Conservation (phyloP, 2,329 filamentous ascomycete species). For the Biscogniauxia mediterranea region DNA sequence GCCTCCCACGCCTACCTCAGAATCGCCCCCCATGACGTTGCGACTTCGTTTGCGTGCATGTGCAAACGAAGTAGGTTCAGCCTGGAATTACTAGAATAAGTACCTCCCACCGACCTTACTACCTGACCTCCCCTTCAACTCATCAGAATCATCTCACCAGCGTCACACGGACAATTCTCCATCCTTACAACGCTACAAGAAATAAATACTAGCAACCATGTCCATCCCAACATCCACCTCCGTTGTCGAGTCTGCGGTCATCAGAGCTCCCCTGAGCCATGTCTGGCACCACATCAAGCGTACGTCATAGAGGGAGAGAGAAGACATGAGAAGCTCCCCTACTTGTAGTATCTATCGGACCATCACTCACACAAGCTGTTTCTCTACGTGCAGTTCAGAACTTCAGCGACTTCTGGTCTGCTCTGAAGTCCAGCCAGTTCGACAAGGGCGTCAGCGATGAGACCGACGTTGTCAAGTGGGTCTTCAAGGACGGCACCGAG, state of each 20-base stretch:
- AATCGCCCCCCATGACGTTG: constrained; percentile 24
- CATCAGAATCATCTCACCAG: neutral
- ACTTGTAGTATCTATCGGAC: neutral
- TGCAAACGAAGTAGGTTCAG: constrained; percentile 14
- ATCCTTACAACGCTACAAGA: constrained; percentile 13
- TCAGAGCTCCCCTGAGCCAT: constrained; percentile 62
- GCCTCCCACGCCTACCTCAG: constrained; percentile 1
- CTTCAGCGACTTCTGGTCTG: constrained; percentile 66
- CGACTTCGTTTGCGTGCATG: constrained; percentile 22
- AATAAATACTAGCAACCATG: constrained; percentile 30
- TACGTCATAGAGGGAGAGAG: constrained; percentile 17
- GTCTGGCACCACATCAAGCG: constrained; percentile 75
- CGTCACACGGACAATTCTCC: neutral
- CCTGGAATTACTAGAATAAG: constrained; percentile 1
- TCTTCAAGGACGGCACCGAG: constrained; percentile 66
- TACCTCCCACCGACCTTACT: neutral
- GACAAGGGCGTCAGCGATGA: constrained; percentile 63
- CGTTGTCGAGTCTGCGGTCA: constrained; percentile 65
- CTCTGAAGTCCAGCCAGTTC: constrained; percentile 59
- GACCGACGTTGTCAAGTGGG: constrained; percentile 67
- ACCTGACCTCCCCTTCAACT: neutral
- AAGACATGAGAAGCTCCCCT: neutral
- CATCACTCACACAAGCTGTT: neutral
- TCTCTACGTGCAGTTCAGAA: constrained; percentile 51
- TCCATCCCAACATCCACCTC: constrained; percentile 65